Percentiles rank a stretch among this genome's conserved stretches.
Evolutionary conservation across 352 stramenopile species (phyloP).

Genomic region (Globisporangium spinosum): DNA sequence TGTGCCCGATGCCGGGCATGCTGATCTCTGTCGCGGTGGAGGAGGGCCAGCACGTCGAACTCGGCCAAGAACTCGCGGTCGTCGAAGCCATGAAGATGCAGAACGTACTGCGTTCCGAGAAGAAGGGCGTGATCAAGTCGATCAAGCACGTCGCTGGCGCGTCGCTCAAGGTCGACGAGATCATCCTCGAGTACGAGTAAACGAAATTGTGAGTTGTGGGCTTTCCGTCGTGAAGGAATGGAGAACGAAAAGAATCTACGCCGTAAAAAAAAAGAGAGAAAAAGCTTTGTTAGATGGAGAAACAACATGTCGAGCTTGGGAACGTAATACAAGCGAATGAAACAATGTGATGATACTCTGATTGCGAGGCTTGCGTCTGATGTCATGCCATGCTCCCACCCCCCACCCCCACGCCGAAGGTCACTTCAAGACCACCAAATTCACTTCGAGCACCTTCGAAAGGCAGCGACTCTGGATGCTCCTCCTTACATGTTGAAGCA

Average conservation of each 20-base stretch:
- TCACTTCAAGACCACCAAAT: too few species aligned
- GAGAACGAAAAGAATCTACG: not conserved
- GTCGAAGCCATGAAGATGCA: constrained; percentile 99
- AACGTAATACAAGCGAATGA: too few species aligned
- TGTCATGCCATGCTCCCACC: too few species aligned
- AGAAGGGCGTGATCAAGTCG: constrained; percentile 83
- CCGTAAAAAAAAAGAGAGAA: not conserved
- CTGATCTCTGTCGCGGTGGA: constrained; percentile 82
- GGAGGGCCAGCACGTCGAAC: constrained; percentile 90
- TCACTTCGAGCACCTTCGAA: too few species aligned
- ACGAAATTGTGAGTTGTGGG: not conserved
- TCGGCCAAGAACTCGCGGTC: constrained; percentile 92
- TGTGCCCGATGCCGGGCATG: constrained; percentile 95
- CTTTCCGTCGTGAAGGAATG: not conserved
- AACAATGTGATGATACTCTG: too few species aligned
- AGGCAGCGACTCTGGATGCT: too few species aligned
- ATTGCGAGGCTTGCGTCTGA: too few species aligned
- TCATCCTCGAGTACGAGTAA: constrained; percentile 92
- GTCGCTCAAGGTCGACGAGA: constrained; percentile 89
- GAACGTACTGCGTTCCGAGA: constrained; percentile 93
- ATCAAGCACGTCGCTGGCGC: constrained; percentile 80
- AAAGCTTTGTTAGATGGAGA: not conserved
- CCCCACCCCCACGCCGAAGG: too few species aligned
- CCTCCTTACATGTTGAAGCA: too few species aligned
- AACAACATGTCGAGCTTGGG: too few species aligned